Percentiles rank a stretch among this genome's conserved stretches.
Evolutionary conservation across 2,329 filamentous ascomycete species (phyloP).

Genomic region (Ramichloridium luteum): DNA sequence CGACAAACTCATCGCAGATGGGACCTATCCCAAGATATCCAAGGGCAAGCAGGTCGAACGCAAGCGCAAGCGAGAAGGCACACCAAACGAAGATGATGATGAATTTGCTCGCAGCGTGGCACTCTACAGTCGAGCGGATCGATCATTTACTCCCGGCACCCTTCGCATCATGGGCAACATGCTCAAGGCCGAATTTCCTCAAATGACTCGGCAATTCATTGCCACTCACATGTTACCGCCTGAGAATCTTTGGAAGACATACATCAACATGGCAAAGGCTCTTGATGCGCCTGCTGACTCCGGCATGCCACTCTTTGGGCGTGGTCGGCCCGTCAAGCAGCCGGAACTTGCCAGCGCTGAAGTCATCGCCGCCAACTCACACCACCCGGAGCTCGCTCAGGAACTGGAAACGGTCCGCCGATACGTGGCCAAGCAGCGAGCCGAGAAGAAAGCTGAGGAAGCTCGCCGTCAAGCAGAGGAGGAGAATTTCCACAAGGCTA

Average conservation of each 20-base stretch:
- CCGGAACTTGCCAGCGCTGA: constrained; percentile 11
- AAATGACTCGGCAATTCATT: constrained; percentile 28
- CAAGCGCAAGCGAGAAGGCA: constrained; percentile 21
- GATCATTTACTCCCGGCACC: constrained; percentile 7
- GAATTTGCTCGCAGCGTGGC: constrained; percentile 16
- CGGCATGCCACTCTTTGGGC: too few relatives aligned
- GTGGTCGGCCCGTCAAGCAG: constrained; percentile 8
- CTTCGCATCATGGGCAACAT: constrained; percentile 12
- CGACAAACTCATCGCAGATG: constrained; percentile 17
- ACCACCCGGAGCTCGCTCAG: constrained; percentile 13
- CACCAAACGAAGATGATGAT: constrained; percentile 12
- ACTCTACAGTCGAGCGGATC: constrained; percentile 10
- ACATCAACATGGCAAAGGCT: constrained; percentile 22
- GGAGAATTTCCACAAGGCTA: constrained; percentile 23
- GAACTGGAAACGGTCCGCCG: constrained; percentile 26
- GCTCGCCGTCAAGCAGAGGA: constrained; percentile 22
- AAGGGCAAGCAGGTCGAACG: constrained; percentile 14
- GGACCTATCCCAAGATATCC: constrained; percentile 20
- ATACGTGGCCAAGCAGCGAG: constrained; percentile 12
- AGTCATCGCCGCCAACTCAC: constrained; percentile 15
- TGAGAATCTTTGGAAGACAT: constrained; percentile 29
- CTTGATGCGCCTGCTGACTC: constrained; percentile 16
- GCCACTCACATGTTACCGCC: constrained; percentile 17
- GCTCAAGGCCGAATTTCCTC: constrained; percentile 32
- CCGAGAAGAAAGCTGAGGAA: constrained; percentile 11